A percentile compares a stretch with the other conserved stretches of the same genome.
Evolutionary conservation across 345 rosid genomes (phyloP).

Genomic region (Eucalyptus curtisii): DNA sequence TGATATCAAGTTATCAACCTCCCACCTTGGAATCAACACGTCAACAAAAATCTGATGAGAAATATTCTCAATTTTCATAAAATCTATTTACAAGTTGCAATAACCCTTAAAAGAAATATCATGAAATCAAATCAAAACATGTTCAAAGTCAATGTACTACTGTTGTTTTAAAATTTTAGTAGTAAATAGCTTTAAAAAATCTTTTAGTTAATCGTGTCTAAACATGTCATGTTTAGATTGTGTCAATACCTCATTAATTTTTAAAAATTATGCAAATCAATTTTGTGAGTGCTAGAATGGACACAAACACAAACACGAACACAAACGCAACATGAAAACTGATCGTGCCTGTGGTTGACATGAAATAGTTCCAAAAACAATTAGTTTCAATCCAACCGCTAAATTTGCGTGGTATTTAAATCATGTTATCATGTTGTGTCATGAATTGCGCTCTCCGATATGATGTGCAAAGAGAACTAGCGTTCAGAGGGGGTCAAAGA

Average conservation of each 20-base stretch:
- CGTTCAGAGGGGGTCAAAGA: neutral
- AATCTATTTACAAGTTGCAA: neutral
- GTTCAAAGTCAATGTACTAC: neutral
- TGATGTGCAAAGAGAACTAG: neutral
- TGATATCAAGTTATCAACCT: neutral
- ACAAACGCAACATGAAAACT: neutral
- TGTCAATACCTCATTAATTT: neutral
- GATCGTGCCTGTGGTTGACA: neutral
- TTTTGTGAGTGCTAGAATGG: neutral
- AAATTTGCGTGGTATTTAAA: neutral
- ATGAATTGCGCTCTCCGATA: accelerated
- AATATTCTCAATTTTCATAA: neutral
- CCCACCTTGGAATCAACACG: neutral
- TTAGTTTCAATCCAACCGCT: neutral
- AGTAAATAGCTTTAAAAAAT: neutral
- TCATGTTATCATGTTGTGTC: neutral
- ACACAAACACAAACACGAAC: neutral
- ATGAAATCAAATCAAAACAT: neutral
- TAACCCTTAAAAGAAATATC: neutral
- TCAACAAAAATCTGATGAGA: neutral
- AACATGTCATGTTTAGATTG: neutral
- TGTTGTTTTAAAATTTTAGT: neutral
- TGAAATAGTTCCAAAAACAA: neutral
- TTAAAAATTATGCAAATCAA: neutral
- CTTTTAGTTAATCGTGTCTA: neutral